A percentile compares a stretch with the other conserved stretches of the same genome.
Evolutionary conservation across 1,139 yeast species (phyloP).

Genomic region (Hyphopichia khmerensis): DNA sequence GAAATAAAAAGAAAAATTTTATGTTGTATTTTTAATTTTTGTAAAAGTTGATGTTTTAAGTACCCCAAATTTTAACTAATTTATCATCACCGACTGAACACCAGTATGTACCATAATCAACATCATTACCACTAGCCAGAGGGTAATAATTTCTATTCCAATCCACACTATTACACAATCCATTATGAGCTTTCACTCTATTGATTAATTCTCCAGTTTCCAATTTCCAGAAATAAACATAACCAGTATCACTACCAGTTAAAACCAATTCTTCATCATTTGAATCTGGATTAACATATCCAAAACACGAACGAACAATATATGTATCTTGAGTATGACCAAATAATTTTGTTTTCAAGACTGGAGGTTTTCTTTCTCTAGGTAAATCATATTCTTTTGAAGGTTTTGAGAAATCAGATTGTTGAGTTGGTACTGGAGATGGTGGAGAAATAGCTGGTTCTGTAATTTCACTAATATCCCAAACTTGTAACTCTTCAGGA

Average conservation of each 20-base stretch:
- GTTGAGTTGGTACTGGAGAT: not conserved
- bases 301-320: conserved; percentile 78
- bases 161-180: conserved; percentile 70
- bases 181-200: conserved; percentile 58
- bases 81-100: conserved; percentile 88
- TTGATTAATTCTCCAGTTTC: conserved; percentile 70
- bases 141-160: conserved; percentile 53
- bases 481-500: conserved; percentile 79
- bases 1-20: not conserved
- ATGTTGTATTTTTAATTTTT: conserved; percentile 1
- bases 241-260: conserved; percentile 84
- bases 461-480: conserved; percentile 50
- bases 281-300: conserved; percentile 40
- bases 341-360: conserved; percentile 57
- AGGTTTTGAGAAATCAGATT: conserved; percentile 24
- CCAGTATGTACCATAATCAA: conserved; percentile 54
- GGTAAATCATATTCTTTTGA: conserved; percentile 16
- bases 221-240: conserved; percentile 78
- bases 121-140: conserved; percentile 6
- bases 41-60: not conserved
- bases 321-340: conserved; percentile 74
- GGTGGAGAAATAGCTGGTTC: not conserved
- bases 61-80: conserved; percentile 61
- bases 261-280: conserved; percentile 66
- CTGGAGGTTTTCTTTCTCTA: conserved; percentile 20